phyloP scores from a whole-genome alignment of 768 basidiomycete genomes.

The Piloderma croceum region DNA sequence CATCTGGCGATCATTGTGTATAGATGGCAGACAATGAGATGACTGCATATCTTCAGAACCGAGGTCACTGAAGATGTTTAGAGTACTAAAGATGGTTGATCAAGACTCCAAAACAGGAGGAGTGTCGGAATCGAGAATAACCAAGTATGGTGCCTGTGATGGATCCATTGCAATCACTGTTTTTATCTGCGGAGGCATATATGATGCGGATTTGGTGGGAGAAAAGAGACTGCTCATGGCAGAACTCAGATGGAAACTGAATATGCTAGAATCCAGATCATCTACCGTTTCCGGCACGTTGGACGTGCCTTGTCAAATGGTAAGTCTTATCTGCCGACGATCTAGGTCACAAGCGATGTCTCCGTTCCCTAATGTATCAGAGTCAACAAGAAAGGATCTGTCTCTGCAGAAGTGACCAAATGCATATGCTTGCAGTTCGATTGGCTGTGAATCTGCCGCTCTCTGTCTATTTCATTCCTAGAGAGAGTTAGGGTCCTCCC shows the following conservation, averaged over 20 bases:
- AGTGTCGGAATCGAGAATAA: slow-evolving; percentile 29
- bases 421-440: slow-evolving; percentile 19
- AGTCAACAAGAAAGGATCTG: slow-evolving; percentile 29
- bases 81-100: too few species aligned
- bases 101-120: slow-evolving; percentile 28
- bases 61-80: not conserved
- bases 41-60: not conserved
- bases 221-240: too few species aligned
- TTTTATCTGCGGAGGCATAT: slow-evolving; percentile 16
- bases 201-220: too few species aligned
- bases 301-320: slow-evolving; percentile 11
- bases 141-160: slow-evolving; percentile 7
- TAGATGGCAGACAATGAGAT: slow-evolving; percentile 19
- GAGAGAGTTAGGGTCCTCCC: slow-evolving; percentile 27
- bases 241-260: not conserved
- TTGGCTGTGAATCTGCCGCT: slow-evolving; percentile 17
- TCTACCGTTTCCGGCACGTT: slow-evolving; percentile 14
- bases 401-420: slow-evolving; percentile 34
- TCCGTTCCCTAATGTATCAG: slow-evolving; percentile 19
- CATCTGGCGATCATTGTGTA: slow-evolving; percentile 19
- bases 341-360: slow-evolving; percentile 34
- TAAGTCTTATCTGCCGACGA: slow-evolving; percentile 25
- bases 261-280: slow-evolving; percentile 5
- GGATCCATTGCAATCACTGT: slow-evolving; percentile 14
- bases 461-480: slow-evolving; percentile 19